Evolutionary conservation across 2,329 filamentous ascomycete species (phyloP), one percentile per base, ranked within the genome.

Genomic region (Xylariaceae sp.): DNA sequence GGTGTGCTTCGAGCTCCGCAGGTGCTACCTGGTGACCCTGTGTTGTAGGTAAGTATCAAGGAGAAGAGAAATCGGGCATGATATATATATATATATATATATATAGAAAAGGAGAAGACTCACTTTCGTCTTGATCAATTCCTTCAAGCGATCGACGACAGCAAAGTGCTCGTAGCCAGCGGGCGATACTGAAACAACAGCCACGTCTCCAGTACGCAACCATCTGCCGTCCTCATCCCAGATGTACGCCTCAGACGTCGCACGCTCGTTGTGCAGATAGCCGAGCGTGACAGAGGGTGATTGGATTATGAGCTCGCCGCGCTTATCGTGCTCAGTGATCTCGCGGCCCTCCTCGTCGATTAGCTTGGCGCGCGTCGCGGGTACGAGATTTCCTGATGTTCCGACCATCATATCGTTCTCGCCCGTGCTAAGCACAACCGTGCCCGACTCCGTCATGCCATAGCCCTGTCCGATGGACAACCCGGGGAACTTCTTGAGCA

Each of bases 151-250:
- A 68, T 96, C 91, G 1, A 91, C 87, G 55, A 96, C 86, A 67
- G 90, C 86, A 47, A 96, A 69, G 65, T 96, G 91, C 70, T 96
- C 89, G 60, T 85, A 74, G 2, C 89, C 89, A 2, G 76, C 74
- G 0, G 81, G 78, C 6, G 82, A 76, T 64, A 81, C 79, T 2
- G 80, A 78, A 8, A 95, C 74, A 2, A 92, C 75, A 0, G 87
- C 89, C 68, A 95, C 89, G 64, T 96, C 91, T 4, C 91, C 91
- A 0, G 91, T 96, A 41, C 81, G 81, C 78, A 95, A 83, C 83
- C 89, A 94, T 59, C 84, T 73, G 7, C 84, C 84, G 60, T 91
- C 85, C 1, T 84, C 76, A 50, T 85, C 77, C 58, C 72, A 74
- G 0, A 85, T 66, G 65, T 90, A 96, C 0, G 91, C 94, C 68